Percentiles rank a stretch among this genome's conserved stretches.
Evolutionary conservation across 495 filamentous ascomycete species (phyloP).

Genomic region (Talaromyces trachyspermus): DNA sequence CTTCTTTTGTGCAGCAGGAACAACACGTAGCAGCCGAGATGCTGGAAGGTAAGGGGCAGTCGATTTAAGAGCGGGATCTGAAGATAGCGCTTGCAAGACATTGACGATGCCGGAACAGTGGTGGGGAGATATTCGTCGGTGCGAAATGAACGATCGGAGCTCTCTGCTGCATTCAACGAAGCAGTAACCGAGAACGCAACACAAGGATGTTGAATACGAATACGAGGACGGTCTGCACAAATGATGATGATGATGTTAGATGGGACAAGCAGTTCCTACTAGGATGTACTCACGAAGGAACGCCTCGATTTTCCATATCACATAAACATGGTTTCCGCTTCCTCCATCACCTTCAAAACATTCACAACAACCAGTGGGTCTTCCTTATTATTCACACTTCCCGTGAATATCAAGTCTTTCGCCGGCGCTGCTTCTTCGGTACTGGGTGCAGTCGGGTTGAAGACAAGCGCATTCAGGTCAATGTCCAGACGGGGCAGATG

Average conservation of each 20-base stretch:
- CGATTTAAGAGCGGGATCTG: slow-evolving; percentile 59
- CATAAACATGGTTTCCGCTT: slow-evolving; percentile 52
- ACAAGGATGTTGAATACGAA: slow-evolving; percentile 69
- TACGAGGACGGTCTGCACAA: slow-evolving; percentile 54
- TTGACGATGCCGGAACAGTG: slow-evolving; percentile 70
- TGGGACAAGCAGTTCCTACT: background rate
- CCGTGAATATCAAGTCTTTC: slow-evolving; percentile 60
- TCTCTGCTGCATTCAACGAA: slow-evolving; percentile 51
- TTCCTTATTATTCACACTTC: slow-evolving; percentile 48
- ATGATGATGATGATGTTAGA: slow-evolving; percentile 15
- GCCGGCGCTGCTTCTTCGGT: slow-evolving; percentile 41
- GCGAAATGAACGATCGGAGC: slow-evolving; percentile 36
- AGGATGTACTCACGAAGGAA: slow-evolving; percentile 48
- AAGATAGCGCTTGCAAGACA: slow-evolving; percentile 67
- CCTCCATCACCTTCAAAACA: slow-evolving; percentile 46
- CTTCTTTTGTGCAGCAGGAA: slow-evolving; percentile 54
- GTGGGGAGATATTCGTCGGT: slow-evolving; percentile 72
- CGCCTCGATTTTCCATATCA: slow-evolving; percentile 76
- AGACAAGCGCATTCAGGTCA: slow-evolving; percentile 63
- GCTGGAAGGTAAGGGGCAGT: slow-evolving; percentile 70
- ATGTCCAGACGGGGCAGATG: slow-evolving; percentile 58
- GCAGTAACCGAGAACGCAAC: slow-evolving; percentile 72
- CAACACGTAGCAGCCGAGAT: slow-evolving; percentile 68
- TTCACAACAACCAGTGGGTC: slow-evolving; percentile 57
- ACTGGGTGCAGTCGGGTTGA: slow-evolving; percentile 46